Conservation (phyloP, 345 rosid species). For the Lagerstroemia speciosa region DNA sequence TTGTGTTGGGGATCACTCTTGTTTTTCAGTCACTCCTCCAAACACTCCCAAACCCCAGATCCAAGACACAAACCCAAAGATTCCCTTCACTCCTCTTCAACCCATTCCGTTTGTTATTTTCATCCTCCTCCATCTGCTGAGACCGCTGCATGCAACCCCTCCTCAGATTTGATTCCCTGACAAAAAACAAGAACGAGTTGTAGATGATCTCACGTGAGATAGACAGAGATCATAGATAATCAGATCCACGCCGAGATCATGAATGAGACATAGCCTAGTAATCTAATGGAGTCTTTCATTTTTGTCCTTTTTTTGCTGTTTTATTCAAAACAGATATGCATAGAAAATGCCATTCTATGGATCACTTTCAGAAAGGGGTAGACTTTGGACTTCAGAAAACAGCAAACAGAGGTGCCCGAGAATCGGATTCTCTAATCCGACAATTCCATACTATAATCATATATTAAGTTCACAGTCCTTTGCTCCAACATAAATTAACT, state of each 20-base stretch:
- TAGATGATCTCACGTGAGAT: background rate
- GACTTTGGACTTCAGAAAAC: background rate
- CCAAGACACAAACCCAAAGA: background rate
- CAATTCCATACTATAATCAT: background rate
- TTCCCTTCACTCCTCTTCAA: background rate
- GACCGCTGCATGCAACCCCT: background rate
- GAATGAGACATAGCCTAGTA: background rate
- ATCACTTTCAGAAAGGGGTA: background rate
- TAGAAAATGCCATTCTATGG: background rate
- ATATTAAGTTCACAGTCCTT: background rate
- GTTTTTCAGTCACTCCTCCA: background rate
- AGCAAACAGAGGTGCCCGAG: background rate
- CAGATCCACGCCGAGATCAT: background rate
- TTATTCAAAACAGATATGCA: background rate
- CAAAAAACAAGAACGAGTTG: background rate
- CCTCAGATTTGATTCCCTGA: constrained; percentile 3
- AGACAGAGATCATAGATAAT: constrained; percentile 1
- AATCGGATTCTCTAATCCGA: constrained; percentile 1
- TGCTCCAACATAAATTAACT: background rate
- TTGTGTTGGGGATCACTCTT: background rate
- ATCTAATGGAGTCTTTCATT: background rate
- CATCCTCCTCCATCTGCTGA: background rate
- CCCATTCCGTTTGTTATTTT: background rate
- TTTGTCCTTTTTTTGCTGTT: background rate
- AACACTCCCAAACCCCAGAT: background rate